Base-by-base conservation (phyloP, 192 early-diverging fungal species). In the Coemansia sp. region DNA sequence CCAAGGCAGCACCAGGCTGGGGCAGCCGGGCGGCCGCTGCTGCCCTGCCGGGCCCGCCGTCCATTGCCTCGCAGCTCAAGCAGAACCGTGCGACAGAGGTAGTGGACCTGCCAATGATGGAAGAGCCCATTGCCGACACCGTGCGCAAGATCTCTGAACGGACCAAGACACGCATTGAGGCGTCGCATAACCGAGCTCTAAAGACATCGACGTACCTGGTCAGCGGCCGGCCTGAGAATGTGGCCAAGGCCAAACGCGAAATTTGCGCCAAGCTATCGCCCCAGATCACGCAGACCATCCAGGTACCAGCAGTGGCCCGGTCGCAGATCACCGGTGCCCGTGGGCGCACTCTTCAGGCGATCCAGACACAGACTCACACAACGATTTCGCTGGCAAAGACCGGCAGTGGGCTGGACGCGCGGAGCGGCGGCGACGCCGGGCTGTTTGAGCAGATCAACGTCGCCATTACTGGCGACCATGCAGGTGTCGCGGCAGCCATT, bases 241-340 rank as follows among this genome's bases (percentile, higher is more conserved):
- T 94, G 14, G 82, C 79, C 44, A 72, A 75, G 34, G 88, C 91
- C 11, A 87, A 87, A 48, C 82, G 85, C 23, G 87, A 91, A 36
- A 64, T 98, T 10, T 68, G 87, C 44, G 60, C 83, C 40, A 76
- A 75, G 45, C 75, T 90, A 36, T 80, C 84, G 21, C 75, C 83
- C 22, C 84, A 85, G 71, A 78, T 88, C 40, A 75, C 54, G 13
- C 64, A 78, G 42, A 50, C 64, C 14, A 32, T 90, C 1, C 54
- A 64, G 8, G 82, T 98, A 14, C 96, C 96, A 11, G 73, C 82
- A 17, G 83, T 83, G 22, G 88, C 81, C 14, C 84, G 92, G 33
- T 81, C 85, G 9, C 83, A 81, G 65, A 77, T 99, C 28, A 73
- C 95, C 19, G 96, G 96, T 38, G 60, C 84, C 34, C 83, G 85